phyloP scores from a whole-genome alignment of 2,329 filamentous ascomycete genomes.

The Claviceps lovelessii region DNA sequence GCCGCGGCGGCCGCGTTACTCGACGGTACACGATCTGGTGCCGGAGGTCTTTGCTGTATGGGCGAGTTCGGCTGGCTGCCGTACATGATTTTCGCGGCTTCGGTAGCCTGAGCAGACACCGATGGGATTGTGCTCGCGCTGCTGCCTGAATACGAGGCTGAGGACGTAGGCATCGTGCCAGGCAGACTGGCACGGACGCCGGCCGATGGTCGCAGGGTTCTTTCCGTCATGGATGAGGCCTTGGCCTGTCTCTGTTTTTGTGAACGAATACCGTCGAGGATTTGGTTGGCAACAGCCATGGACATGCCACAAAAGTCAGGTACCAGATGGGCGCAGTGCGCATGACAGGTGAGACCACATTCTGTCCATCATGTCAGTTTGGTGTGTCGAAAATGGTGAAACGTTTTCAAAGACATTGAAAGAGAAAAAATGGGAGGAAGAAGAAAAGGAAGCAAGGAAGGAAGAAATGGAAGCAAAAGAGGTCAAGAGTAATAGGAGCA shows the following conservation, averaged over 20 bases:
- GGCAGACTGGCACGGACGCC: constrained; percentile 32
- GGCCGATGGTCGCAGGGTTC: constrained; percentile 44
- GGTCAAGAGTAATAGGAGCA: no score
- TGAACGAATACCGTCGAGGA: constrained; percentile 70
- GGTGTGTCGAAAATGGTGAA: not conserved
- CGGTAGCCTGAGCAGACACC: constrained; percentile 33
- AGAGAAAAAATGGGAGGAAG: no score
- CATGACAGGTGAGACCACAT: constrained; percentile 83
- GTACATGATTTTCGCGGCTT: constrained; percentile 52
- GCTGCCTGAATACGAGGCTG: constrained; percentile 22
- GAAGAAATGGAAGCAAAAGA: no score
- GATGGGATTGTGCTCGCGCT: constrained; percentile 2
- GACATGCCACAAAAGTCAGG: constrained; percentile 99
- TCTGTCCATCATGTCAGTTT: constrained; percentile 35
- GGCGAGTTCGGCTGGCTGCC: constrained; percentile 36
- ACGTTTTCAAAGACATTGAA: no score
- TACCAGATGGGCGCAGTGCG: constrained; percentile 83
- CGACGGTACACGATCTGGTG: constrained; percentile 39
- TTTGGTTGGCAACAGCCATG: constrained; percentile 92
- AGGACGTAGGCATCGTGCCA: constrained; percentile 19
- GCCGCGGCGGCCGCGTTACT: constrained; percentile 43
- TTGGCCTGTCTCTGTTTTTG: constrained; percentile 56
- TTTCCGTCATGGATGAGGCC: constrained; percentile 44
- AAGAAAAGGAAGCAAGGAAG: no score
- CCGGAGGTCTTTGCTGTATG: constrained; percentile 34